A percentile compares a stretch with the other conserved stretches of the same genome.
phyloP scores from a whole-genome alignment of 306 rosid species.

The Malus sylvestris region DNA sequence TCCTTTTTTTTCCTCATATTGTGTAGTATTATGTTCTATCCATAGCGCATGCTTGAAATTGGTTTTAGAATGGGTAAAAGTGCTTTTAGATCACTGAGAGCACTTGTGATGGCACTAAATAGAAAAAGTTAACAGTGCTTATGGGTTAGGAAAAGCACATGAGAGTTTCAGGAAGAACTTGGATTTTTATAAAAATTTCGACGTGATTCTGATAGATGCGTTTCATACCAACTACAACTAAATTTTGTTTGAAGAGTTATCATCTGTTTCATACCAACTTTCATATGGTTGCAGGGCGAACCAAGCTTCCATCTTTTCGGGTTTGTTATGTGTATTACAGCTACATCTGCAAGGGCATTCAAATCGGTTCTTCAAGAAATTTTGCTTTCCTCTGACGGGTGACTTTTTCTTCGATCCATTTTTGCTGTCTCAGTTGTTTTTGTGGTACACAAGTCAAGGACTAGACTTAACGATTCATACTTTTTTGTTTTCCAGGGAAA shows the following conservation, averaged over 20 bases:
- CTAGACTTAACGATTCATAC: too few relatives aligned
- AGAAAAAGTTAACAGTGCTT: background rate
- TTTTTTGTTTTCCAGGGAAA: constrained; percentile 7
- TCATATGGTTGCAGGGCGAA: constrained; percentile 11
- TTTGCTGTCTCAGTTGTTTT: too few relatives aligned
- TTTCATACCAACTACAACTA: background rate
- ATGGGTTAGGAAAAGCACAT: background rate
- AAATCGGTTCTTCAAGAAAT: constrained; percentile 23
- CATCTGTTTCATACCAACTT: background rate
- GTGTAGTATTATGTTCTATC: background rate
- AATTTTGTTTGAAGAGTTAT: background rate
- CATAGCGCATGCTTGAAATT: background rate
- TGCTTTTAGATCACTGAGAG: background rate
- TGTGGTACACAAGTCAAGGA: background rate
- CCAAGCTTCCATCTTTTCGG: constrained; percentile 26
- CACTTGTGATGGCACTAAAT: background rate
- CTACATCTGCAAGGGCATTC: constrained; percentile 26
- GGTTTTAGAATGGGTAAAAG: background rate
- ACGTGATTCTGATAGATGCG: too few relatives aligned
- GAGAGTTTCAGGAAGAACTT: too few relatives aligned
- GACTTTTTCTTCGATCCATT: background rate
- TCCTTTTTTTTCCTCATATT: background rate
- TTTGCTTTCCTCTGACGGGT: constrained; percentile 24
- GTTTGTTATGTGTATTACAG: constrained; percentile 14
- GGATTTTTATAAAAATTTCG: too few relatives aligned